Conservation (phyloP, 1,139 yeast genomes). For the Debaryomycetaceae sp. region DNA sequence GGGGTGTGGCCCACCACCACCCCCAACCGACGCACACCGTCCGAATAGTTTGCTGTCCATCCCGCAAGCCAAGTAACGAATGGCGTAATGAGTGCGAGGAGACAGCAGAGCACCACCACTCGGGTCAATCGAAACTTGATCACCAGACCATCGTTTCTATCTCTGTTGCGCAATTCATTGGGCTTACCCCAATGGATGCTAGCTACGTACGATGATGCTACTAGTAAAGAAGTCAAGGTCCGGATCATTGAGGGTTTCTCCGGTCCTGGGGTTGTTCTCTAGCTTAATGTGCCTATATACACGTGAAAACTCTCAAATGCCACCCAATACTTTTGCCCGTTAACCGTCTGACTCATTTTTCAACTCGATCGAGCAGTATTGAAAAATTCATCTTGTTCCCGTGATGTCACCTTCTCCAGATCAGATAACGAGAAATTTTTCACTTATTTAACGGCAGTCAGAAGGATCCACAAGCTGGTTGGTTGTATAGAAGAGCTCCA, state of each 20-base stretch:
- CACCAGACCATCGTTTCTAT: slow-evolving; percentile 47
- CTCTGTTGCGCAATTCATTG: slow-evolving; percentile 14
- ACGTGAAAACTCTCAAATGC: slow-evolving; percentile 6
- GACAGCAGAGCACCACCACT: slow-evolving; percentile 13
- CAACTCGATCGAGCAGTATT: slow-evolving; percentile 1
- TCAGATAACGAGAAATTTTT: background rate
- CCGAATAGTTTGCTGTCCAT: background rate
- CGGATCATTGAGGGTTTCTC: background rate
- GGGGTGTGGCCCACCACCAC: background rate
- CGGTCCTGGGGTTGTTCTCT: background rate
- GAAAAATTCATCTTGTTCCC: slow-evolving; percentile 1
- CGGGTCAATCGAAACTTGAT: slow-evolving; percentile 36
- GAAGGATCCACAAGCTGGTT: background rate
- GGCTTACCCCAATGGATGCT: slow-evolving; percentile 35
- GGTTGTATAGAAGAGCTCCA: background rate
- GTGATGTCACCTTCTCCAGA: background rate
- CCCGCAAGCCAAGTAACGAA: background rate
- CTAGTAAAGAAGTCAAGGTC: slow-evolving; percentile 13
- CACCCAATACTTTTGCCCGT: slow-evolving; percentile 20
- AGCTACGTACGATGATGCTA: slow-evolving; percentile 43
- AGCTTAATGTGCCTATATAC: background rate
- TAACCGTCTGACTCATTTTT: slow-evolving; percentile 29
- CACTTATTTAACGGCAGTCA: background rate
- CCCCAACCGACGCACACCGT: background rate
- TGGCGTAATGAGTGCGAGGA: background rate